Evolutionary conservation across 805 yeast genomes (phyloP).

Genomic region (Metschnikowia rubicola): DNA sequence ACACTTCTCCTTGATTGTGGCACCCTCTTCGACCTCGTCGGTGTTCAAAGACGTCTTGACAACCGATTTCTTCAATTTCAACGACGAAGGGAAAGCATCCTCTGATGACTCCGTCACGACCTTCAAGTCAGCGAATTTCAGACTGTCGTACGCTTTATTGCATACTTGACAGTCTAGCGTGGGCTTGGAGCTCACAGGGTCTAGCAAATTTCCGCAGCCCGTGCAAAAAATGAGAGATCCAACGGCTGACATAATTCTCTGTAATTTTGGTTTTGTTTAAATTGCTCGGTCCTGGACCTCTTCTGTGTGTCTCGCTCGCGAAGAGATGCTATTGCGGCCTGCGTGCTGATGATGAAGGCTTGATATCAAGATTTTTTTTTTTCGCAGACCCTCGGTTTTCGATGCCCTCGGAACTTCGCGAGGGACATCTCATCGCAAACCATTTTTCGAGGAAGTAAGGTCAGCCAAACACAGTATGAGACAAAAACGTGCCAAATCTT

Average conservation of each 20-base stretch:
- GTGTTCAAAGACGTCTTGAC: constrained; percentile 81
- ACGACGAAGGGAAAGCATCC: constrained; percentile 88
- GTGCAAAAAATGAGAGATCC: constrained; percentile 93
- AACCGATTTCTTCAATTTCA: constrained; percentile 78
- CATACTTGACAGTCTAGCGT: constrained; percentile 57
- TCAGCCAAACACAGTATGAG: constrained; percentile 53
- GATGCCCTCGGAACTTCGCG: constrained; percentile 8
- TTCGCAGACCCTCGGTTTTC: constrained; percentile 1
- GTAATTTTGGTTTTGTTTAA: background rate
- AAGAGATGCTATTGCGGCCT: constrained; percentile 4
- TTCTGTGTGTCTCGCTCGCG: constrained; percentile 1
- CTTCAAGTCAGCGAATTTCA: constrained; percentile 68
- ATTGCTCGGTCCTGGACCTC: background rate
- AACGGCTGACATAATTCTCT: constrained; percentile 78
- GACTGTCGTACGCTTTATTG: constrained; percentile 38
- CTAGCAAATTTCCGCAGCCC: constrained; percentile 88
- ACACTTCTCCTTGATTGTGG: constrained; percentile 94
- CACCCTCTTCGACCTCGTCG: constrained; percentile 88
- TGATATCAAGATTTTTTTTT: background rate
- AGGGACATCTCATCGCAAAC: constrained; percentile 4
- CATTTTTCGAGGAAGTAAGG: background rate
- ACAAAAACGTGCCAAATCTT: constrained; percentile 92
- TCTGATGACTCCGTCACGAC: constrained; percentile 86
- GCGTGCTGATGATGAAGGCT: background rate
- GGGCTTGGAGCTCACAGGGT: constrained; percentile 51